Evolutionary conservation across 116 monocot genomes (phyloP), one percentile per base, ranked within the genome.

Genomic region (Zostera marina): DNA sequence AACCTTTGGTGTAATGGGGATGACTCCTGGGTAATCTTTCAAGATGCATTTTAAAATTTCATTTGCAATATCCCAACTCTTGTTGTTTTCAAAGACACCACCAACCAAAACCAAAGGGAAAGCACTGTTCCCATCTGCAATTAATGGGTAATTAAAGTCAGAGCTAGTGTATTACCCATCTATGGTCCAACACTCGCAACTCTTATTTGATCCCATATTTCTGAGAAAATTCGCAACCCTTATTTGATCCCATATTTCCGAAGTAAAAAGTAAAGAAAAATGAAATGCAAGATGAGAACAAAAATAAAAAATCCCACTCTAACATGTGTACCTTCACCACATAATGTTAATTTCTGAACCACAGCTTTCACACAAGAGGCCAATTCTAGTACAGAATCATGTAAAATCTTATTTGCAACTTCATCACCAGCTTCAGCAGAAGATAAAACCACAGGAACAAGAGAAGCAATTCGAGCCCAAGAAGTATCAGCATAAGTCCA

Each of bases 51-150:
- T 70, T 58, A 83, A 59, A 14, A 98, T 83, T 81, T 90, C 91
- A 48, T 74, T 83, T 22, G 82, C 89, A 40, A 98, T 83, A 66
- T 98, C 81, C 98, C 91, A 87, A 15, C 62, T 79, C 75, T 73
- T 73, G 22, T 88, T 82, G 24, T 78, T 68, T 70, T 79, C 84
- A 49, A 94, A 70, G 63, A 98, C 91, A 53, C 91, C 86, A 66
- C 98, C 98, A 61, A 98, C 98, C 87, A 98, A 78, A 22, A 98
- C 98, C 54, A 98, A 70, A 1, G 98, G 98, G 56, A 98, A 98
- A 32, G 65, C 53, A 63, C 47, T 63, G 21, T 72, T 86, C 17
- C 92, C 79, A 74, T 20, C 39, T 56, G 56, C 40, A 40, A 56
- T 4, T 39, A 56, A 32, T 7, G n/a, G 56, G 38, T 32, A 38